These are phyloP conservation scores for Encephalitozoon hellem DNA, from an alignment of 371 early-diverging fungal species.

Conservation along the genomic window DNA sequence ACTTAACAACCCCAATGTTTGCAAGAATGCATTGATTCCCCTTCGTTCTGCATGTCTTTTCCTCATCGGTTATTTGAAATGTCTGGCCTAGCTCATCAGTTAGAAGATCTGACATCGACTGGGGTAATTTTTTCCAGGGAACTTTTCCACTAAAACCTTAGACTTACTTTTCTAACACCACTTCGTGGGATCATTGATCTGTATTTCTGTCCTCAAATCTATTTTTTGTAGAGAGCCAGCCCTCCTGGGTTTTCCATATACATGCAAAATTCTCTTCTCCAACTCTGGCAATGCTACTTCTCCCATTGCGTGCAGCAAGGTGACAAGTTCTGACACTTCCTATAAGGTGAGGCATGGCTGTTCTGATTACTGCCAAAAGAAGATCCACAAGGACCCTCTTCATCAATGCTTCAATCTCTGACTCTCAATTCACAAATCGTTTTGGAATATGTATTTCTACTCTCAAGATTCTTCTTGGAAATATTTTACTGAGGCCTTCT, in stretches of 20 bases:
- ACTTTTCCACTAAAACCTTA: neutral
- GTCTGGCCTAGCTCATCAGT: constrained; percentile 51
- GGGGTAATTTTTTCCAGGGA: constrained; percentile 22
- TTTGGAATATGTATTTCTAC: no score
- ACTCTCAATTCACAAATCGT: no score
- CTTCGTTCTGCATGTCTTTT: neutral
- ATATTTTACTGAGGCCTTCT: neutral
- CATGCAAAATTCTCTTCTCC: neutral
- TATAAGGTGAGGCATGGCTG: no score
- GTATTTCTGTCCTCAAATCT: neutral
- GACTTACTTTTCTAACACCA: neutral
- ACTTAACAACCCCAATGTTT: constrained; percentile 87
- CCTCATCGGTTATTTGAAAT: constrained; percentile 34
- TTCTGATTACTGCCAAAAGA: no score
- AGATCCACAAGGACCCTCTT: no score
- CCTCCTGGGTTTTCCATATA: neutral
- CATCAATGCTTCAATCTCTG: no score
- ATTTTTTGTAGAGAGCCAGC: neutral
- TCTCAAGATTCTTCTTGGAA: neutral
- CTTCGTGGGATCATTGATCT: neutral
- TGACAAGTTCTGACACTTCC: no score
- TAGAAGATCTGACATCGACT: constrained; percentile 16
- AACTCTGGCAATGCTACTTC: neutral
- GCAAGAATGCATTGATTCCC: constrained; percentile 56
- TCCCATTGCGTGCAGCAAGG: neutral